phyloP scores from a whole-genome alignment of 1,139 yeast genomes.

The Zhuliangozyma parablackwelliae region DNA sequence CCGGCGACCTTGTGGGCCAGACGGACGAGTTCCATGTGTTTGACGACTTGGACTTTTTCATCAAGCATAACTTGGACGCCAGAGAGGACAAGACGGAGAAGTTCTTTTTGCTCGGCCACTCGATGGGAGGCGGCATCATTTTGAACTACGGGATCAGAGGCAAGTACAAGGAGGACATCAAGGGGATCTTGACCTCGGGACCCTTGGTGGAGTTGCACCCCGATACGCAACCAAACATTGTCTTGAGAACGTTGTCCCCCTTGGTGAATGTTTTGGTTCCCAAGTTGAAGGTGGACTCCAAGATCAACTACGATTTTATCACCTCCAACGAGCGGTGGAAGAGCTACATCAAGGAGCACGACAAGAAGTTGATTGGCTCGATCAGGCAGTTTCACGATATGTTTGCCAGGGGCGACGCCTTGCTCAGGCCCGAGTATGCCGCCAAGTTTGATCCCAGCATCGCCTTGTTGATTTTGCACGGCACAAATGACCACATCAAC shows the following conservation, averaged over 20 bases:
- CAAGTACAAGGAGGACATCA: constrained; percentile 46
- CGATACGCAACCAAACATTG: constrained; percentile 51
- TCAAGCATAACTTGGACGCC: constrained; percentile 31
- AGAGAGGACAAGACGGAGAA: constrained; percentile 28
- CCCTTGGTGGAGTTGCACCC: constrained; percentile 65
- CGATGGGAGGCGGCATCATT: constrained; percentile 93
- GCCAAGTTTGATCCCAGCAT: constrained; percentile 38
- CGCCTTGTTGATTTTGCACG: constrained; percentile 47
- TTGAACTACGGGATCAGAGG: constrained; percentile 75
- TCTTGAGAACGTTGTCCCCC: constrained; percentile 45
- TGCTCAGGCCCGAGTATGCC: constrained; percentile 41
- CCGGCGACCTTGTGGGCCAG: constrained; percentile 54
- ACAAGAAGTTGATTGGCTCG: constrained; percentile 40
- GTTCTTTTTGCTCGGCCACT: constrained; percentile 71
- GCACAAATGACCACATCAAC: constrained; percentile 45
- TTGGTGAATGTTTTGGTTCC: constrained; percentile 51
- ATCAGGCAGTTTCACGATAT: constrained; percentile 54
- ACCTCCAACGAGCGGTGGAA: constrained; percentile 52
- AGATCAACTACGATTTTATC: constrained; percentile 49
- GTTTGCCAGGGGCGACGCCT: constrained; percentile 55
- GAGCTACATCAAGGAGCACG: constrained; percentile 37
- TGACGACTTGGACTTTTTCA: constrained; percentile 66
- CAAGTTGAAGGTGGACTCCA: constrained; percentile 51
- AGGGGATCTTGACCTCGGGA: constrained; percentile 57
- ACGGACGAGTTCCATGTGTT: constrained; percentile 64